phyloP scores from a whole-genome alignment of 352 stramenopile genomes.

The Globisporangium spiculum region DNA sequence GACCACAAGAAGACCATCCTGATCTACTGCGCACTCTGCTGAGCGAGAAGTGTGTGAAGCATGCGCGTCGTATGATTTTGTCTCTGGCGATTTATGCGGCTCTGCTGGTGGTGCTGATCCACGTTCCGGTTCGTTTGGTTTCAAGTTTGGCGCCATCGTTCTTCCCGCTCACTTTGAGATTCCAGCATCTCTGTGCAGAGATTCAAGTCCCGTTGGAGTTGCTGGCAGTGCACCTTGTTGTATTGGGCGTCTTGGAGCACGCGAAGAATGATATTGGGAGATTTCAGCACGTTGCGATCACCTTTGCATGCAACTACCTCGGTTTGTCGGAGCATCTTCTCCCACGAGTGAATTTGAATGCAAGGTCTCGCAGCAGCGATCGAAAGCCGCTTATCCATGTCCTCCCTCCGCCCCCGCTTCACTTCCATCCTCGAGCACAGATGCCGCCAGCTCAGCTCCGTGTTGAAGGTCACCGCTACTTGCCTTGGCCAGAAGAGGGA shows the following conservation, averaged over 20 bases:
- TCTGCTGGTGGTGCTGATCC: slow-evolving; percentile 85
- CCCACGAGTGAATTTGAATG: slow-evolving; percentile 40
- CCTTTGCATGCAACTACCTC: slow-evolving; percentile 54
- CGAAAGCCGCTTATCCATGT: slow-evolving; percentile 37
- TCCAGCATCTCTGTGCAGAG: slow-evolving; percentile 92
- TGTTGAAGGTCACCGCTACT: slow-evolving; percentile 67
- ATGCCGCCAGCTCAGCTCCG: slow-evolving; percentile 68
- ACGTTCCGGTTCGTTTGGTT: slow-evolving; percentile 77
- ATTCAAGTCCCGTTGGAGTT: slow-evolving; percentile 96
- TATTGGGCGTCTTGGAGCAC: slow-evolving; percentile 93
- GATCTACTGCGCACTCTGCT: slow-evolving; percentile 95
- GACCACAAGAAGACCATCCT: slow-evolving; percentile 95
- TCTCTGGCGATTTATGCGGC: slow-evolving; percentile 91
- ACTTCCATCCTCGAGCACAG: slow-evolving; percentile 75
- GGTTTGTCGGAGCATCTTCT: slow-evolving; percentile 71
- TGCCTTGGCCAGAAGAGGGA: slow-evolving; percentile 83
- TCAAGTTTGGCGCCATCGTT: slow-evolving; percentile 44
- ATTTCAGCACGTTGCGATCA: slow-evolving; percentile 65
- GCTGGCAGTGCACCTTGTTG: slow-evolving; percentile 93
- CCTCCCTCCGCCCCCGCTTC: slow-evolving; percentile 65
- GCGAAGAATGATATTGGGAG: slow-evolving; percentile 84
- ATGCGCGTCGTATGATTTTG: slow-evolving; percentile 92
- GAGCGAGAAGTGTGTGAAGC: slow-evolving; percentile 91
- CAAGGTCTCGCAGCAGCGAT: slow-evolving; percentile 19
- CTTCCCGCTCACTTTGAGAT: slow-evolving; percentile 79